phyloP scores from a whole-genome alignment of 176 grass and related monocot genomes.

The Avena atlantica region DNA sequence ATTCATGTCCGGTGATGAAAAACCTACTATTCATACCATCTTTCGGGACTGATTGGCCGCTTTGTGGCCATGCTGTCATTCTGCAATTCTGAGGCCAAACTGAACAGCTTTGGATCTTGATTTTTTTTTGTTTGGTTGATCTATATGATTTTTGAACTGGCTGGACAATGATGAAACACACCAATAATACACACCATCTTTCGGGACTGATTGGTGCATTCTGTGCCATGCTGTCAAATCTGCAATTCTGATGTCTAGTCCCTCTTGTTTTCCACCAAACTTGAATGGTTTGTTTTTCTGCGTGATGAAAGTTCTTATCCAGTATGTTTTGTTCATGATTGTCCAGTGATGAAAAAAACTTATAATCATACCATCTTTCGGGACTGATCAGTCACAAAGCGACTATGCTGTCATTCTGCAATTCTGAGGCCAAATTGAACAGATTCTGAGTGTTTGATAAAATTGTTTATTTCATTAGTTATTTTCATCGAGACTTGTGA shows the following conservation, averaged over 20 bases:
- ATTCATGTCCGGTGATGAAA: too few relatives aligned
- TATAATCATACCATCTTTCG: constrained; percentile 31
- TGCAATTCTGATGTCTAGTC: constrained; percentile 43
- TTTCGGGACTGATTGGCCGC: too few relatives aligned
- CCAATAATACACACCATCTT: background rate
- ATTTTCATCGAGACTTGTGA: too few relatives aligned
- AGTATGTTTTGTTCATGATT: background rate
- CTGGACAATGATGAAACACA: constrained; percentile 44
- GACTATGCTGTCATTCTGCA: constrained; percentile 52
- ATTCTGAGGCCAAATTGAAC: constrained; percentile 42
- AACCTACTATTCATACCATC: too few relatives aligned
- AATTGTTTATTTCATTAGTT: too few relatives aligned
- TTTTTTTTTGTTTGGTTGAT: background rate
- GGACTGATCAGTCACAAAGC: constrained; percentile 12
- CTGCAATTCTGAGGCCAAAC: too few relatives aligned
- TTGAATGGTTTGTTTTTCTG: background rate
- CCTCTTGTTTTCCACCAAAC: too few relatives aligned
- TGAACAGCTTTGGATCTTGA: too few relatives aligned
- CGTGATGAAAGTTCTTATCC: too few relatives aligned
- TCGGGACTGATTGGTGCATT: constrained; percentile 13
- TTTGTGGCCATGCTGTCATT: too few relatives aligned
- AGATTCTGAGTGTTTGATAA: background rate
- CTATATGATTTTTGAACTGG: background rate
- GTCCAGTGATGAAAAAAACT: constrained; percentile 39
- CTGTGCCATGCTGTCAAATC: constrained; percentile 25